Evolutionary conservation across 805 yeast species (phyloP), one percentile per base, ranked within the genome.

Genomic region (Starmerella davenportii): DNA sequence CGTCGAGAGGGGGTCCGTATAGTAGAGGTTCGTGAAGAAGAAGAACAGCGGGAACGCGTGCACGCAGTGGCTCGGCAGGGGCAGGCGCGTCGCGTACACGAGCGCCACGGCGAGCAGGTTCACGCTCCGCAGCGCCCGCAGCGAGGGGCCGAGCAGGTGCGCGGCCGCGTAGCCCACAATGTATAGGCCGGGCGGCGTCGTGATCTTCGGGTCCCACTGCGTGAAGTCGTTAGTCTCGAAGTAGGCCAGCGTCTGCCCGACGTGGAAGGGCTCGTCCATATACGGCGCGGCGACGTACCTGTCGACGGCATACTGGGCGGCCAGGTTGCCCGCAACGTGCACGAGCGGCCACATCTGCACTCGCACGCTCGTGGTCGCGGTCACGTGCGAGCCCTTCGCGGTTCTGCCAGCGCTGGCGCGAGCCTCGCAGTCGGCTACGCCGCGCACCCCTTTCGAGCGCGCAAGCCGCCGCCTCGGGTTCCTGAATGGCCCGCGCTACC

Each of bases 141-240:
- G 43, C 16, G 28, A 17, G 2, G 34, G 28, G 4, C 37, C 40
- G 43, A 3, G 55, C 45, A 21, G 43, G 9, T 40, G 51, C 48
- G 44, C 32, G 5, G 47, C 27, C 21, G 50, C 19, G 15, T 44
- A 31, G 28, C 59, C 52, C 9, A 48, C 33, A 5, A 65, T 36
- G 53, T 90, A 87, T 15, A 87, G 61, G 0, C 96, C 98, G 1
- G 96, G 96, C 1, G 98, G 98, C 0, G 98, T 90, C 2, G 98
- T 87, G 53, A 90, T 82, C 53, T 87, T 85, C 11, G 74, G 66
- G 55, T 90, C 82, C 94, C 94, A 84, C 1, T 60, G 50, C n/a
- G 45, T 38, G 59, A 74, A 82, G 37, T 72, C 61, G 20, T 34
- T 38, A 11, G 76, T 77, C 1, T 54, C 47, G 42, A 81, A 69